phyloP scores from a whole-genome alignment of 768 basidiomycete species.

The Sutorius australiensis region DNA sequence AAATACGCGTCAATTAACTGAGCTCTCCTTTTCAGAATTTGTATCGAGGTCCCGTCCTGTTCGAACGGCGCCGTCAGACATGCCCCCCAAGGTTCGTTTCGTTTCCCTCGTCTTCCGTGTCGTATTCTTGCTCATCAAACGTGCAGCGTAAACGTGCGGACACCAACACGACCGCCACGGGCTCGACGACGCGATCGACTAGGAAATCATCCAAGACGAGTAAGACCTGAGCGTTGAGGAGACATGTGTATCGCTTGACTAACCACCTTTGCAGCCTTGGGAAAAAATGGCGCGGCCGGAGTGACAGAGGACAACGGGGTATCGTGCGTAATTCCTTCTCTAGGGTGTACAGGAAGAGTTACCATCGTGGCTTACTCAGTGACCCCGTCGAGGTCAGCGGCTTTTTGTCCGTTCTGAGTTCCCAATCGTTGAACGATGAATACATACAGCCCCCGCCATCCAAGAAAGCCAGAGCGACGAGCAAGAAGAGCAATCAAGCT shows the following conservation, averaged over 20 bases:
- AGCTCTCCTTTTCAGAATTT: conserved; percentile 12
- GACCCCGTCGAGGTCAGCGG: conserved; percentile 25
- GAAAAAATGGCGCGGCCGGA: conserved; percentile 8
- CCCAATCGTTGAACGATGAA: conserved; percentile 2
- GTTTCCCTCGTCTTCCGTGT: not conserved
- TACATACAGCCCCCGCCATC: conserved; percentile 30
- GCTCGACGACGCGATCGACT: conserved; percentile 41
- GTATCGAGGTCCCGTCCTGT: not conserved
- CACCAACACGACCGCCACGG: conserved; percentile 28
- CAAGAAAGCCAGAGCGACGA: conserved; percentile 41
- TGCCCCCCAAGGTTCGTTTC: conserved; percentile 38
- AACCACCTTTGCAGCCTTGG: conserved; percentile 14
- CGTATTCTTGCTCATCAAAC: conserved; percentile 13
- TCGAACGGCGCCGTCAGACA: conserved; percentile 5
- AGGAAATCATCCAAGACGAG: conserved; percentile 42
- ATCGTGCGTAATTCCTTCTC: conserved; percentile 24
- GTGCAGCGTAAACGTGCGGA: conserved; percentile 58
- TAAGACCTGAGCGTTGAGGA: conserved; percentile 20
- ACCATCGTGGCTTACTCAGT: conserved; percentile 14
- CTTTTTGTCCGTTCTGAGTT: not conserved
- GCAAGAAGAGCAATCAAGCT: conserved; percentile 16
- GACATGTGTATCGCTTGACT: conserved; percentile 1
- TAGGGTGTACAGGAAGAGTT: conserved; percentile 2
- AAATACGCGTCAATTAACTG: conserved; percentile 19
- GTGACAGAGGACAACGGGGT: conserved; percentile 4